Base-by-base conservation (phyloP, 2,329 filamentous ascomycete species). In the Ascochyta clinopodiicola region DNA sequence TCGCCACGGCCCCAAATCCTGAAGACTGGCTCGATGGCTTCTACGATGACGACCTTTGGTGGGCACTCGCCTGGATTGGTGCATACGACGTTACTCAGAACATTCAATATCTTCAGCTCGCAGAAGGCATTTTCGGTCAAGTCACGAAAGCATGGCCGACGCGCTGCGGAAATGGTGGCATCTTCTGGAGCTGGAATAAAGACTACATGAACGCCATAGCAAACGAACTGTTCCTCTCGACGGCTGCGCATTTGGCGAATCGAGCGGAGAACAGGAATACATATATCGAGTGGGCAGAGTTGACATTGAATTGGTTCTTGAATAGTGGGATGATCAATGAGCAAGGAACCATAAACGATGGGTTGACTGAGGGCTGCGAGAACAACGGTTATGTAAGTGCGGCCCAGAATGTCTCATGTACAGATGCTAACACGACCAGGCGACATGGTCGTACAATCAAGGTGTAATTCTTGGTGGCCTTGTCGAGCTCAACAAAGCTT, bases 381-480 rank as follows among this genome's bases (percentile, higher is more conserved):
- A 82, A 83, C 64, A 85, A 85, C 51, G 77, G 79, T 35, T 73
- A 70, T 5, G 66, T 69, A 50, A 52, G 64, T 44, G n/a, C 21
- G 22, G 13, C 25, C 5, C 32, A 44, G 7, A 29, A 6, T 29
- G 13, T 13, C 17, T 15, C 4, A 5, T 5, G 1, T 6, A 32
- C 43, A 32, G 15, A 42, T 25, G 24, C 31, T 29, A 24, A 50
- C 51, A 27, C 48, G n/a, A 3, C 34, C 50, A 76, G 21, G 68
- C 64, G 6, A 69, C 75, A 10, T 86, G 79, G 76, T 79, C 80
- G 0, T 86, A 86, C 69, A 86, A 86, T 62, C 85, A 88, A 69
- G 86, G 86, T 8, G 83, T 88, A 1, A 78, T 88, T 21, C 79
- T 88, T 6, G 78, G 82, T 12, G 85, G 80, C 0, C 78, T 88